Percentiles rank a stretch among this genome's conserved stretches.
Conservation (phyloP, 495 filamentous ascomycete species). For the Staphylotrichum tortipilum region DNA sequence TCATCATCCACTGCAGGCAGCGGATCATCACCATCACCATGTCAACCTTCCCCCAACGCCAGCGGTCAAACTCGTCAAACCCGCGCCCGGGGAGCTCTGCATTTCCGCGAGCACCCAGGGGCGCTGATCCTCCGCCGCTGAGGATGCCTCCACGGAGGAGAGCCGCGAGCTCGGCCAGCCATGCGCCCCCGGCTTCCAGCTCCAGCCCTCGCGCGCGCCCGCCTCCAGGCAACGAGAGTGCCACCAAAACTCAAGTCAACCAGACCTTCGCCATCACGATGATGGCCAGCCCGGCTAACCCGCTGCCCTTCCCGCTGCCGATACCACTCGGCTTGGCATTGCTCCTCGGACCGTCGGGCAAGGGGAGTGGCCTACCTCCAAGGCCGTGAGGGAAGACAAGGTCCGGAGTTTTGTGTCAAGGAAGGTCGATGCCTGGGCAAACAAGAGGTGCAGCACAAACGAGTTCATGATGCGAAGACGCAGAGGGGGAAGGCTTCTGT, state of each 20-base stretch:
- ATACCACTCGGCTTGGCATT: slow-evolving; percentile 18
- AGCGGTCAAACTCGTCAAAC: slow-evolving; percentile 16
- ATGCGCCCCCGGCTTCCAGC: not conserved
- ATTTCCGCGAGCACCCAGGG: slow-evolving; percentile 13
- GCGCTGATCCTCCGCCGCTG: not conserved
- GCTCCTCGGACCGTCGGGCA: slow-evolving; percentile 10
- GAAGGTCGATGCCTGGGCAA: too few species aligned
- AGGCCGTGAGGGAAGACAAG: not conserved
- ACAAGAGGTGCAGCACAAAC: too few species aligned
- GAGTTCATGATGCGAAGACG: too few species aligned
- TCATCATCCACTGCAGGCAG: not conserved
- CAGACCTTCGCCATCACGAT: slow-evolving; percentile 18
- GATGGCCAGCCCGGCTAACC: slow-evolving; percentile 20
- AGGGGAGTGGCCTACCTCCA: not conserved
- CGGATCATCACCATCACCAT: slow-evolving; percentile 3
- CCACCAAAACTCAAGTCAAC: slow-evolving; percentile 22
- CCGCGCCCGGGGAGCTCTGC: slow-evolving; percentile 15
- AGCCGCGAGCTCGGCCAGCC: not conserved
- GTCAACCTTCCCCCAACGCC: slow-evolving; percentile 11
- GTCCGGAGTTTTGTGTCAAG: too few species aligned
- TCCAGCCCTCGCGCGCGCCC: not conserved
- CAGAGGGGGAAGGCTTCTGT: too few species aligned
- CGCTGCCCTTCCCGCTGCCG: slow-evolving; percentile 19
- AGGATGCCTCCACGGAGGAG: not conserved
- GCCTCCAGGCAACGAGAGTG: not conserved